Base-by-base conservation (phyloP, 371 early-diverging fungal genomes). In the Mucor ambiguus region DNA sequence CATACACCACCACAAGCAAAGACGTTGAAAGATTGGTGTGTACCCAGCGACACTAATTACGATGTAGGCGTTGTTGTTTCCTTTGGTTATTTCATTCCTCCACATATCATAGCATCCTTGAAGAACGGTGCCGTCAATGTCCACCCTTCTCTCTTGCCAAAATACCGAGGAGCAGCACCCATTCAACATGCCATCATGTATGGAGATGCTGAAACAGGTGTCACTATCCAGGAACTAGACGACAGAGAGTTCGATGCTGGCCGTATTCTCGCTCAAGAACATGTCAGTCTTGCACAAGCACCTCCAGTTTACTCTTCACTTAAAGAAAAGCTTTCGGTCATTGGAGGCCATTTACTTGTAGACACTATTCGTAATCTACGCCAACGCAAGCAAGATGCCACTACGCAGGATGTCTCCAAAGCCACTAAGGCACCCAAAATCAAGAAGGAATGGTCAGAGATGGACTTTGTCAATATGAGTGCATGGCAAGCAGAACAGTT, bases 51-150 rank as follows among this genome's bases (percentile, higher is more conserved):
- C 61, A 57, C 38, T 54, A 30, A 35, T 9, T 84, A 66, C 72
- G 94, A 96, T 74, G 72, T 98, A n/a, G 98, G 92, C 5, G 81
- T 96, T 0, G 97, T 95, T 28, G 95, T 96, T 0, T 96, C 96
- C 1, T 97, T 95, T 81, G 95, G 96, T 1, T 92, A 92, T 73
- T 96, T 97, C 69, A 71, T 98, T 26, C 95, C 98, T 0, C 69
- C 79, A 4, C 68, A 80, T 10, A 74, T 96, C 18, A 88, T 97
- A 29, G 61, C 77, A 0, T 60, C 75, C 0, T 93, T 97, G 69
- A 79, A 78, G 16, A 64, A 77, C 41, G 94, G 90, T n/a, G 90
- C 91, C 16, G 61, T 96, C 58, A 96, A 96, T 72, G 88, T 95
- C 0, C 96, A 96, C 71, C 96, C 96, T 12, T 95, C 95, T 7